Base-by-base conservation (phyloP, 1,284 basidiomycete genomes). In the Marasmius tenuissimus region DNA sequence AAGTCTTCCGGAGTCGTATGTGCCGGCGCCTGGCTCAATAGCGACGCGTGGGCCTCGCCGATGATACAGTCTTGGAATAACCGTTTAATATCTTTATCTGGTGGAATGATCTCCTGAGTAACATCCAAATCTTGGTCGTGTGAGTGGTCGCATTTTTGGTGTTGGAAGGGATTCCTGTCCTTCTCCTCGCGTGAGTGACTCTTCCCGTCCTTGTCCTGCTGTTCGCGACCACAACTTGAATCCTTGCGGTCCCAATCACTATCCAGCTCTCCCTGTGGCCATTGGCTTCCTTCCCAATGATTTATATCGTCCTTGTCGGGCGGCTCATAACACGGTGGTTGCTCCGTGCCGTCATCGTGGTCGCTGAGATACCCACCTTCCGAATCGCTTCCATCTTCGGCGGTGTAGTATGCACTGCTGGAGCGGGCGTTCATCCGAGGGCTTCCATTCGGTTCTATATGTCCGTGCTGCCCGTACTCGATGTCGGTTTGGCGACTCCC, bases 41-140 rank as follows among this genome's bases (percentile, higher is more conserved):
- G 63, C 45, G 76, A 72, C 0, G 92, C 91, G 67, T 93, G 93
- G 7, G 87, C 88, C 52, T 81, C 79, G 7, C 87, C 91, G 59
- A 92, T 84, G 66, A 85, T 86, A 73, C 91, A 93, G 70, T 94
- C 92, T 68, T 91, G 86, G 70, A 91, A 86, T 57, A 94, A 72
- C 11, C 89, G 81, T 5, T 88, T 81, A 61, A 92, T 91, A 69
- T 93, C 91, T 68, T 93, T 91, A 48, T 92, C 89, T 3, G 74
- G 81, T 0, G 91, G 85, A 55, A 92, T 91, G 52, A 92, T 85
- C 75, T 63, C 56, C n/a, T 55, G 14, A 45, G 5, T n/a, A n/a
- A n/a, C 6, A 6, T 45, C 20, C 16, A 56, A 22, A 49, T 60
- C 56, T 48, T n/a, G n/a, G n/a, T 61, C 20, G 16, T 18, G 42